A percentile compares a stretch with the other conserved stretches of the same genome.
These are phyloP conservation scores for Penicillium pancosmium DNA, from an alignment of 495 filamentous ascomycete genomes.

Conservation along the genomic window DNA sequence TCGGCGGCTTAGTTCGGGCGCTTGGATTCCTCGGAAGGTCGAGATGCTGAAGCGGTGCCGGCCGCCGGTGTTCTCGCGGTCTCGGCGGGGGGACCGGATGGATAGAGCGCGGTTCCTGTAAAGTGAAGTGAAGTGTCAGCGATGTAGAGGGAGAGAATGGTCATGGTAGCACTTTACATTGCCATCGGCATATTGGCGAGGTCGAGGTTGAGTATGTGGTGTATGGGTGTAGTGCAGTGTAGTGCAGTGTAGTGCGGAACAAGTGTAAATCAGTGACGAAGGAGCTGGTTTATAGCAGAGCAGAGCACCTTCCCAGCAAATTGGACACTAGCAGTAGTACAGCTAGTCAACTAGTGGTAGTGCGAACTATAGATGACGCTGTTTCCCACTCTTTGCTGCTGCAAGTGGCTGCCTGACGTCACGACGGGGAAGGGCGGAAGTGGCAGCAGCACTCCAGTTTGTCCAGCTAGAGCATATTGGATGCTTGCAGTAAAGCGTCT, in stretches of 20 bases:
- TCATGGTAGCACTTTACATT: constrained; percentile 2
- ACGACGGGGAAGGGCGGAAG: constrained; percentile 31
- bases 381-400: constrained; percentile 21
- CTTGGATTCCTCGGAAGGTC: constrained; percentile 77
- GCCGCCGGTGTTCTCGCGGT: constrained; percentile 29
- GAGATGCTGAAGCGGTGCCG: constrained; percentile 75
- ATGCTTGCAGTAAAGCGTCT: too few species aligned
- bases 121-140: background rate
- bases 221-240: background rate
- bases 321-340: background rate
- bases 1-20: constrained; percentile 81
- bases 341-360: constrained; percentile 8
- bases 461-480: constrained; percentile 2
- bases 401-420: constrained; percentile 28
- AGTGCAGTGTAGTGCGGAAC: constrained; percentile 3
- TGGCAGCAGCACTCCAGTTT: constrained; percentile 2
- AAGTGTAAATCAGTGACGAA: background rate
- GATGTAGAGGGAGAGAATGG: background rate
- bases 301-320: background rate
- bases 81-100: constrained; percentile 60
- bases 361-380: constrained; percentile 29
- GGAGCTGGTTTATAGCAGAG: background rate
- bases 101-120: constrained; percentile 63
- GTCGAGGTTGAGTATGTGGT: background rate
- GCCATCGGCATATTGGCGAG: constrained; percentile 6